Conservation (phyloP, 352 stramenopile species). For the Peronospora tabacina region DNA sequence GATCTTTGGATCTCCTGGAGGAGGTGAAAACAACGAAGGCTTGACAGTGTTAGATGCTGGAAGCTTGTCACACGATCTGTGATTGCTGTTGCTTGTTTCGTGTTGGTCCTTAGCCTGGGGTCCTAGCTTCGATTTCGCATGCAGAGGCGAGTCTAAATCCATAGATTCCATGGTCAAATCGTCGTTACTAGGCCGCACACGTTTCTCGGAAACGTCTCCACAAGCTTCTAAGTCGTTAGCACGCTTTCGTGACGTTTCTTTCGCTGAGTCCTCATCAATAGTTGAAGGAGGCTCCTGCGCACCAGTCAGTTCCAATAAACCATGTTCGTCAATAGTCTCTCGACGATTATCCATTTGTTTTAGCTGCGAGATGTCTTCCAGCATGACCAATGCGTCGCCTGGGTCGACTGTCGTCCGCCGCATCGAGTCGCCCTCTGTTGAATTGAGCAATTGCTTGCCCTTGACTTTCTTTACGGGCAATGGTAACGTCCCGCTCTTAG, state of each 20-base stretch:
- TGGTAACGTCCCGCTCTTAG: slow-evolving; percentile 2
- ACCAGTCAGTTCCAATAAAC: slow-evolving; percentile 34
- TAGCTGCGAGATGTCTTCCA: slow-evolving; percentile 7
- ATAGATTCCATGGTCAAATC: slow-evolving; percentile 17
- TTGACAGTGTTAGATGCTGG: slow-evolving; percentile 7
- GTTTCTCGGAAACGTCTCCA: slow-evolving; percentile 14
- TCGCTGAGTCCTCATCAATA: slow-evolving; percentile 4
- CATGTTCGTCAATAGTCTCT: slow-evolving; percentile 54
- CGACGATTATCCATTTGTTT: slow-evolving; percentile 26
- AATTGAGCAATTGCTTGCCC: slow-evolving; percentile 2
- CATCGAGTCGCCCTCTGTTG: slow-evolving; percentile 6
- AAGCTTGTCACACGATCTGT: slow-evolving; percentile 4
- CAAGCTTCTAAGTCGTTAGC: slow-evolving; percentile 12
- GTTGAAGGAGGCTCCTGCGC: slow-evolving; percentile 10
- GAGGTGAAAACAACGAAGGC: slow-evolving; percentile 20
- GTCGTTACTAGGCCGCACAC: slow-evolving; percentile 3
- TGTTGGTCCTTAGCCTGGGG: slow-evolving; percentile 1
- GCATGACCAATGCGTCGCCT: slow-evolving; percentile 30
- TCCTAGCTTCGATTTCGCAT: slow-evolving; percentile 1
- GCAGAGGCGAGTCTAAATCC: slow-evolving; percentile 13
- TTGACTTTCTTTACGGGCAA: slow-evolving; percentile 9
- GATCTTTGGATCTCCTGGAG: slow-evolving; percentile 13
- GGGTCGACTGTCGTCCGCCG: slow-evolving; percentile 50
- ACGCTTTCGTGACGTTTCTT: slow-evolving; percentile 28
- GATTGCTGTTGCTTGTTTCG: neutral